A percentile compares a stretch with the other conserved stretches of the same genome.
These are phyloP conservation scores for Boletus sp. DNA, from an alignment of 768 basidiomycete genomes.

Conservation along the genomic window DNA sequence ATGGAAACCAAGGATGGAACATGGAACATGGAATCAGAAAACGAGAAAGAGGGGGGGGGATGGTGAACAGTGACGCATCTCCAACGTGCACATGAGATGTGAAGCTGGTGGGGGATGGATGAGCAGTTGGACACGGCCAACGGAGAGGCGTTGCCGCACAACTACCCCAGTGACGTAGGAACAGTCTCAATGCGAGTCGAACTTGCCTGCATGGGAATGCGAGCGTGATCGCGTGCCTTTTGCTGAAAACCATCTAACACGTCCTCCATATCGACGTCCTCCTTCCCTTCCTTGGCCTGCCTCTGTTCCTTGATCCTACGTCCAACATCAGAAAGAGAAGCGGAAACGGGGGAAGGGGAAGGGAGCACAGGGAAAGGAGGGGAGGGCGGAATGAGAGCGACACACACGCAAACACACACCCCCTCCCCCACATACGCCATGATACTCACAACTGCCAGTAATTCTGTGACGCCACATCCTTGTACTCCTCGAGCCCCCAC, in stretches of 20 bases:
- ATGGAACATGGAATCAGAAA: background rate
- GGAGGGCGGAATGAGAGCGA: too few species aligned
- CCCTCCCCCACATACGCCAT: background rate
- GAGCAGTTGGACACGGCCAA: background rate
- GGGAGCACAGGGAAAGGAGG: too few species aligned
- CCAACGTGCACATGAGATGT: too few species aligned
- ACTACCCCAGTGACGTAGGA: background rate
- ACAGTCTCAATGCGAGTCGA: background rate
- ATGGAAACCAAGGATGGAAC: background rate
- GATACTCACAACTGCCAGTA: conserved; percentile 53
- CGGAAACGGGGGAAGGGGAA: background rate
- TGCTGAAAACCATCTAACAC: conserved; percentile 52
- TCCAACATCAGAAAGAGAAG: background rate
- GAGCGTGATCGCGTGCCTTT: conserved; percentile 69
- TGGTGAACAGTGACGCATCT: background rate
- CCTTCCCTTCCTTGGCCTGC: conserved; percentile 26
- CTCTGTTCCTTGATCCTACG: conserved; percentile 41
- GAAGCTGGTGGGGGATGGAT: background rate
- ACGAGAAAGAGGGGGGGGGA: too few species aligned
- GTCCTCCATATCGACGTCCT: conserved; percentile 59
- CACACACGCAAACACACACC: too few species aligned
- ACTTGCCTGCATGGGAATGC: conserved; percentile 64
- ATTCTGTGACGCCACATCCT: conserved; percentile 61
- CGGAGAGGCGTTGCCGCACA: background rate
- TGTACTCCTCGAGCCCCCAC: conserved; percentile 73